A percentile compares a stretch with the other conserved stretches of the same genome.
phyloP scores from a whole-genome alignment of 495 filamentous ascomycete species.

The Podospora sp. region DNA sequence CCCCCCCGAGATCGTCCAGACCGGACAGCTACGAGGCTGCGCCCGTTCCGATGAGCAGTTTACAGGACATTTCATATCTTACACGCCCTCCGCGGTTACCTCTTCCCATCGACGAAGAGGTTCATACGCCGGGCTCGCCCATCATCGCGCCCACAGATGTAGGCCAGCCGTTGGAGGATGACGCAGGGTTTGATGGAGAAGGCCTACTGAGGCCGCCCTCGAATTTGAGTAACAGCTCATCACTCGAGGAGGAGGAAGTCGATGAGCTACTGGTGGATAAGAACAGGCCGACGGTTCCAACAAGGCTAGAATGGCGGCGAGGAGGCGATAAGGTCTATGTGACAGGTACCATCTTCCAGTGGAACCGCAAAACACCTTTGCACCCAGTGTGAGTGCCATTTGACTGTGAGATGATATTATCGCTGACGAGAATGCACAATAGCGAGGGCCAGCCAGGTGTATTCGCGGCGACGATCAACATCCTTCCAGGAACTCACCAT shows the following conservation, averaged over 20 bases:
- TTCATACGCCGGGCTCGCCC: constrained; percentile 82
- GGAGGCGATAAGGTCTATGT: constrained; percentile 88
- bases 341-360: constrained; percentile 93
- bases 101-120: constrained; percentile 87
- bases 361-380: constrained; percentile 88
- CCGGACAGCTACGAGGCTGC: constrained; percentile 43
- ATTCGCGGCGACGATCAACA: constrained; percentile 73
- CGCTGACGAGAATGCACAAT: constrained; percentile 28
- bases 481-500: constrained; percentile 93
- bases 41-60: constrained; percentile 43
- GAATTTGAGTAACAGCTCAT: constrained; percentile 64
- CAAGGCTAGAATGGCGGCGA: constrained; percentile 77
- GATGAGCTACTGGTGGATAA: constrained; percentile 74
- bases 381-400: constrained; percentile 72
- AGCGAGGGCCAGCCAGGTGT: constrained; percentile 58
- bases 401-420: not conserved
- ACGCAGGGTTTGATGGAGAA: constrained; percentile 18
- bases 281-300: constrained; percentile 70
- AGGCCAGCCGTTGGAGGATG: constrained; percentile 52
- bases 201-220: constrained; percentile 59
- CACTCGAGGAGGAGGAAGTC: constrained; percentile 77
- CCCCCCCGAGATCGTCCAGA: constrained; percentile 35
- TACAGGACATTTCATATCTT: constrained; percentile 61
- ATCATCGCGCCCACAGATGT: constrained; percentile 70
- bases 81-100: constrained; percentile 83